A percentile compares a stretch with the other conserved stretches of the same genome.
These are phyloP conservation scores for Diaporthe citriasiana DNA, from an alignment of 2,329 filamentous ascomycete genomes.

Conservation along the genomic window DNA sequence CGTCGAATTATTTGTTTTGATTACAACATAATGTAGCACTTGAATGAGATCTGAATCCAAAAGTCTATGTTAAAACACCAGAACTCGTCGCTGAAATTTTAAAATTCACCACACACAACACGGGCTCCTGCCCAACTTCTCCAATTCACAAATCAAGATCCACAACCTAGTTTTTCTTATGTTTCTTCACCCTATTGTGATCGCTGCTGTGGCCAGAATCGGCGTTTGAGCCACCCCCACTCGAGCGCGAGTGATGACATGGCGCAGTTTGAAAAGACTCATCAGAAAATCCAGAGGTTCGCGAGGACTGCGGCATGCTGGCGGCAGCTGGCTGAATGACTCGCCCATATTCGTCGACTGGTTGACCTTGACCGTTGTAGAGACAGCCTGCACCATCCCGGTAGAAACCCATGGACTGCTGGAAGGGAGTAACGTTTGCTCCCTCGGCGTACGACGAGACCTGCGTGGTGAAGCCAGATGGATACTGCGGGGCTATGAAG, in stretches of 20 bases:
- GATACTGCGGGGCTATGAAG: neutral
- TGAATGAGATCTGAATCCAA: neutral
- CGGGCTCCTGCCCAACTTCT: too few relatives aligned
- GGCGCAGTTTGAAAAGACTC: too few relatives aligned
- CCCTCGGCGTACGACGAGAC: neutral
- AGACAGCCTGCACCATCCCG: neutral
- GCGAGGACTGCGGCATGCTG: neutral
- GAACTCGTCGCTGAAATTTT: neutral
- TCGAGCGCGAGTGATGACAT: neutral
- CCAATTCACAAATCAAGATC: neutral
- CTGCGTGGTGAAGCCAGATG: conserved; percentile 12
- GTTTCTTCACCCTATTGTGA: neutral
- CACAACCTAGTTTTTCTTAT: neutral
- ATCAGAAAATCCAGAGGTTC: neutral
- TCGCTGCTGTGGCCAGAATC: neutral
- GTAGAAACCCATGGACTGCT: neutral
- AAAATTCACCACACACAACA: neutral
- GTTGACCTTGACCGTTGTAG: neutral
- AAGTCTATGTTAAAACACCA: neutral
- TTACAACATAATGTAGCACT: too few relatives aligned
- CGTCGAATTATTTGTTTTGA: neutral
- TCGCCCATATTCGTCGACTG: neutral
- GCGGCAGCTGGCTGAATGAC: neutral
- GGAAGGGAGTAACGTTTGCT: neutral
- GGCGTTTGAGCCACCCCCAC: neutral